Base-by-base conservation (phyloP, 257 asterid genomes). In the Capsicum chinense region DNA sequence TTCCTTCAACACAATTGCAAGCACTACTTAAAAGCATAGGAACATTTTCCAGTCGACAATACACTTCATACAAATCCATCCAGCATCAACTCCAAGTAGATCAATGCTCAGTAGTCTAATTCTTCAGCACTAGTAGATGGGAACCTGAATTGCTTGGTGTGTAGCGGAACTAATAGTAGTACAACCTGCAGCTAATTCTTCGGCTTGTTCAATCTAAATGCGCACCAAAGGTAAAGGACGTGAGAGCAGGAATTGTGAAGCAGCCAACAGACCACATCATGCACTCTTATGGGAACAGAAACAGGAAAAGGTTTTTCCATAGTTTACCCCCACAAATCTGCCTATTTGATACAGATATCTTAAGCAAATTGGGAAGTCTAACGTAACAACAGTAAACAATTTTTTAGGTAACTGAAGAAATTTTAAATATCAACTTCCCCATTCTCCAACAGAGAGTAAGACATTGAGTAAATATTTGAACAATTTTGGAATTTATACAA, bases 251-350 rank as follows among this genome's bases (percentile, higher is more conserved):
- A 50, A 50, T 74, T 74, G 50, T 47, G 59, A 73, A 48, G 59
- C 59, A 12, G 11, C n/a, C 7, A 50, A 50, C 19, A 21, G 81
- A 52, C 21, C 26, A 76, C 60, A 5, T 52, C 63, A 19, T 76
- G 48, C 62, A 21, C 50, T 21, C 19, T 50, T 52, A 13, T 21
- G 81, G 81, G 62, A 76, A 74, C 63, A 52, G 48, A 76, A 68
- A 52, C 39, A 76, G 81, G 63, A 50, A 76, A 76, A 76, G 14
- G 62, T 9, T 52, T 74, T 76, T 21, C 71, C 39, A 56, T 62
- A 26, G 33, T 76, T 54, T 13, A 76, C 19, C n/a, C 48, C 63
- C 63, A 76, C 64, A 76, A 71, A 76, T 52, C 39, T 7, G 58
- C 63, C 81, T 47, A 13, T 50, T 21, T 21, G 47, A 21, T 48